phyloP scores from a whole-genome alignment of 495 filamentous ascomycete genomes.

The Penicillium nucicola region DNA sequence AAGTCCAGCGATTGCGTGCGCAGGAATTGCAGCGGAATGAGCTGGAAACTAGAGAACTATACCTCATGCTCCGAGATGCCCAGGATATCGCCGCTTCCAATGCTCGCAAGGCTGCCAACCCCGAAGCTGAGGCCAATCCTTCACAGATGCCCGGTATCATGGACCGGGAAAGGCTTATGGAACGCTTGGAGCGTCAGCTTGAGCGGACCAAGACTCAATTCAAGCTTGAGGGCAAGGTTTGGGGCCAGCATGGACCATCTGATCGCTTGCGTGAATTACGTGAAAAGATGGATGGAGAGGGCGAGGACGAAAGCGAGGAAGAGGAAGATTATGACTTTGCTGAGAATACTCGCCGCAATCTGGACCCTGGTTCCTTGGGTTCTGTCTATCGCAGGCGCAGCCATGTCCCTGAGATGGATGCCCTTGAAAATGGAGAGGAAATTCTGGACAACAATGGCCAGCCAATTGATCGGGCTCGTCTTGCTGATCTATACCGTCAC shows the following conservation, averaged over 20 bases:
- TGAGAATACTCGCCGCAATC: conserved; percentile 45
- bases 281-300: conserved; percentile 84
- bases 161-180: conserved; percentile 88
- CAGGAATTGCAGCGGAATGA: conserved; percentile 95
- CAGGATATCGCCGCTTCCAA: conserved; percentile 91
- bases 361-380: conserved; percentile 59
- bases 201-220: conserved; percentile 97
- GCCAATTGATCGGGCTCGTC: conserved; percentile 59
- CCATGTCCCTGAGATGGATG: conserved; percentile 44
- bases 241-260: conserved; percentile 84
- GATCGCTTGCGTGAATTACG: conserved; percentile 88
- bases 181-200: conserved; percentile 86
- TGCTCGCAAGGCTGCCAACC: conserved; percentile 59
- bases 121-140: conserved; percentile 56
- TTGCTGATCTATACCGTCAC: conserved; percentile 67
- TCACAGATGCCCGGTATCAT: conserved; percentile 87
- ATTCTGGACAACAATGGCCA: conserved; percentile 39
- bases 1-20: conserved; percentile 78
- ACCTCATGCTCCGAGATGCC: conserved; percentile 97
- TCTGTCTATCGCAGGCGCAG: conserved; percentile 62
- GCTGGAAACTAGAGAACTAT: conserved; percentile 91
- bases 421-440: conserved; percentile 36
- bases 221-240: conserved; percentile 93
- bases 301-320: conserved; percentile 38
- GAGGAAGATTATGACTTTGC: conserved; percentile 49